Percentiles rank a stretch among this genome's conserved stretches.
phyloP scores from a whole-genome alignment of 164 flowering plant species.

The Stephania japonica region DNA sequence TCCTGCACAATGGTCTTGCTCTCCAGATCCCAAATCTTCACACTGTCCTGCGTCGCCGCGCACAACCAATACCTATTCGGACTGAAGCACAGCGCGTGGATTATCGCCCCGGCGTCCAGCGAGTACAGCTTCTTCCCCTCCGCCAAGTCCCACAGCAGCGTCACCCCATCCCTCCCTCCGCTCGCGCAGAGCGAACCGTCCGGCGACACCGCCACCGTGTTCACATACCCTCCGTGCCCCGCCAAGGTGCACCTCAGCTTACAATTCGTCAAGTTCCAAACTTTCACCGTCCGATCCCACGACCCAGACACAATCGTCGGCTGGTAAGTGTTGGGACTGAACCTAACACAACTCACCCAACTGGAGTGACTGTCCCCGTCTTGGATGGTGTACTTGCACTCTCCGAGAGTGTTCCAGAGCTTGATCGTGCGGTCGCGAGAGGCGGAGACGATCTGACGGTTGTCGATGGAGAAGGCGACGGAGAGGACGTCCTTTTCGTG shows the following conservation, averaged over 20 bases:
- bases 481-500: constrained; percentile 82
- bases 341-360: constrained; percentile 80
- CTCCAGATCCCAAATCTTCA: constrained; percentile 93
- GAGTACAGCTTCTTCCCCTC: constrained; percentile 79
- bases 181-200: constrained; percentile 87
- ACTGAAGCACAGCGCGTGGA: constrained; percentile 80
- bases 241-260: constrained; percentile 53
- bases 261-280: constrained; percentile 79
- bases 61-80: constrained; percentile 94
- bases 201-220: constrained; percentile 75
- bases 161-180: constrained; percentile 82
- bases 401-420: constrained; percentile 90
- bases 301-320: constrained; percentile 82
- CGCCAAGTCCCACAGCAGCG: constrained; percentile 79
- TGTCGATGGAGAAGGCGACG: constrained; percentile 71
- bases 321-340: constrained; percentile 54
- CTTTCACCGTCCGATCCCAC: constrained; percentile 75
- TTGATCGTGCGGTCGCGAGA: constrained; percentile 74
- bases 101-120: constrained; percentile 64
- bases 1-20: constrained; percentile 77
- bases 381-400: constrained; percentile 79
- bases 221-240: constrained; percentile 72
- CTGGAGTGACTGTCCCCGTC: constrained; percentile 61
- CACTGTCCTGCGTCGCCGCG: constrained; percentile 71
- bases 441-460: constrained; percentile 87